phyloP scores from a whole-genome alignment of 2,329 filamentous ascomycete genomes.

The Ceratocystis variospora region DNA sequence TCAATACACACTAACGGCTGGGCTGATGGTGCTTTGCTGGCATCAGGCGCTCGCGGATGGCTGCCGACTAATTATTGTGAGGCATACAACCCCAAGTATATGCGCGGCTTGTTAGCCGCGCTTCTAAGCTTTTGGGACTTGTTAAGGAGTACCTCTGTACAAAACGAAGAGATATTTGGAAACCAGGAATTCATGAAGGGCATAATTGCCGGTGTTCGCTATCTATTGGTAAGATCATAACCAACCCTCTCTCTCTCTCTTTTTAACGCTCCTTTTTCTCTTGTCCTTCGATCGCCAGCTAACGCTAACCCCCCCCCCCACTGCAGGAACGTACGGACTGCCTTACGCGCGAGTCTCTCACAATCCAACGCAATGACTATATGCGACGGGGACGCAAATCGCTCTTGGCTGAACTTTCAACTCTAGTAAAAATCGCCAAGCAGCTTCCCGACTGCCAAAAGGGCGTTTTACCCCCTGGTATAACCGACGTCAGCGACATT shows the following conservation, averaged over 20 bases:
- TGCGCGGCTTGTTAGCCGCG: conserved; percentile 72
- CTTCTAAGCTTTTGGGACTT: conserved; percentile 88
- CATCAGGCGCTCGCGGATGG: conserved; percentile 82
- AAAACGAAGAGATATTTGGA: conserved; percentile 64
- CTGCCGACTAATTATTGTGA: conserved; percentile 97
- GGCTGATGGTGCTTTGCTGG: conserved; percentile 86
- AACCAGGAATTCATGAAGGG: conserved; percentile 91
- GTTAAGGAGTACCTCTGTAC: conserved; percentile 61
- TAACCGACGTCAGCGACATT: conserved; percentile 51
- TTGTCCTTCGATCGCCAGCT: not conserved
- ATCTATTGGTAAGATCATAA: conserved; percentile 56
- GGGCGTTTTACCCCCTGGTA: conserved; percentile 25
- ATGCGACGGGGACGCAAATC: conserved; percentile 74
- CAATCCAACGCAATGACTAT: conserved; percentile 61
- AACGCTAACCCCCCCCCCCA: not conserved
- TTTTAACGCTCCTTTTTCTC: not conserved
- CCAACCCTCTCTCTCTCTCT: not conserved
- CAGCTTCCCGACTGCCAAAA: conserved; percentile 61
- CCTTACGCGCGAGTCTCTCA: conserved; percentile 63
- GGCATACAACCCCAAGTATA: conserved; percentile 76
- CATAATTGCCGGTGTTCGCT: conserved; percentile 83
- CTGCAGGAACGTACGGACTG: conserved; percentile 73
- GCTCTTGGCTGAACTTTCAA: conserved; percentile 75
- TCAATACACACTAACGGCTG: conserved; percentile 97
- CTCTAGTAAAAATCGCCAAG: conserved; percentile 79